phyloP scores from a whole-genome alignment of 768 basidiomycete genomes.

The Rhizopogon rudus region DNA sequence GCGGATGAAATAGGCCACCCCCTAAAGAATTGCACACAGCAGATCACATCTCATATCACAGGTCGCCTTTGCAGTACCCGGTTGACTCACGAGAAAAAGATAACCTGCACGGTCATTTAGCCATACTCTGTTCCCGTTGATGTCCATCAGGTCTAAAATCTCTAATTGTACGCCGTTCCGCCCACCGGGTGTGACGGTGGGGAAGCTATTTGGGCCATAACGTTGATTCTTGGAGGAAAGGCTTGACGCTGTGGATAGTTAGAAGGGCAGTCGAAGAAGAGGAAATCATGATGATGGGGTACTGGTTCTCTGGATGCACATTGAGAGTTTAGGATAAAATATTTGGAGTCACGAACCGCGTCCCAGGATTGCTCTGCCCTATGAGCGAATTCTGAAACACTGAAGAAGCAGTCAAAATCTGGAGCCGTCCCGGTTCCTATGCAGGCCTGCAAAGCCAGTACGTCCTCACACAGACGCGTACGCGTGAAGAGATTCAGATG shows the following conservation, averaged over 20 bases:
- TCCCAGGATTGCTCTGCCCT: slow-evolving; percentile 77
- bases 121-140: too few relatives aligned
- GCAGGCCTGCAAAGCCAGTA: slow-evolving; percentile 67
- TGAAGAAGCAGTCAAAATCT: slow-evolving; percentile 69
- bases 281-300: slow-evolving; percentile 97
- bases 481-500: slow-evolving; percentile 17
- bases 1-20: too few relatives aligned
- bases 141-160: too few relatives aligned
- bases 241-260: slow-evolving; percentile 96
- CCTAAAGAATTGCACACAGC: too few relatives aligned
- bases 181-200: too few relatives aligned
- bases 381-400: slow-evolving; percentile 59
- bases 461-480: slow-evolving; percentile 19
- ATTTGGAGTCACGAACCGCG: not conserved
- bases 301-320: slow-evolving; percentile 51
- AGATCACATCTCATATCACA: too few relatives aligned
- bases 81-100: too few relatives aligned
- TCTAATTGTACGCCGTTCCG: too few relatives aligned
- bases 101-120: too few relatives aligned
- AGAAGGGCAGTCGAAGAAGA: slow-evolving; percentile 90
- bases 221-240: slow-evolving; percentile 87
- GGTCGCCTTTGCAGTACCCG: too few relatives aligned
- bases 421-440: slow-evolving; percentile 39
- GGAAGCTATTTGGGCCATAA: slow-evolving; percentile 17
- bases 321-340: not conserved